phyloP scores from a whole-genome alignment of 352 stramenopile genomes.

The Phytopythium kandeliae region DNA sequence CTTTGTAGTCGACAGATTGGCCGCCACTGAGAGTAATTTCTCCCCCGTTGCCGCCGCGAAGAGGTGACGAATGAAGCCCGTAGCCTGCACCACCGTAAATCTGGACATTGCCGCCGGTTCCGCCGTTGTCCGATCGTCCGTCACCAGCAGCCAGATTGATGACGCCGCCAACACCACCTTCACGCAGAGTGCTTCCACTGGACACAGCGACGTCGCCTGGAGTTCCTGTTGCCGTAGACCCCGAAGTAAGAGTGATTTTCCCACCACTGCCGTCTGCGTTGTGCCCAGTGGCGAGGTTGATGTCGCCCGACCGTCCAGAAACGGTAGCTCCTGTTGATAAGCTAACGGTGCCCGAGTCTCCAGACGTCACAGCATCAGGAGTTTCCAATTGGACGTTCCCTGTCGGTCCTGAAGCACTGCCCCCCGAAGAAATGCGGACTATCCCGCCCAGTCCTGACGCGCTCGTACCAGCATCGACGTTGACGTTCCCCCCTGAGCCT shows the following conservation, averaged over 20 bases:
- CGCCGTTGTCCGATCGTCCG: slow-evolving; percentile 41
- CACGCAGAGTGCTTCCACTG: slow-evolving; percentile 25
- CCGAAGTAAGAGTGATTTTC: slow-evolving; percentile 22
- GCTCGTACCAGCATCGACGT: slow-evolving; percentile 28
- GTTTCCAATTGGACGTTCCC: slow-evolving; percentile 21
- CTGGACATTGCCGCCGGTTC: slow-evolving; percentile 30
- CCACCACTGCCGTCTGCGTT: slow-evolving; percentile 14
- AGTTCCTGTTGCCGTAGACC: slow-evolving; percentile 19
- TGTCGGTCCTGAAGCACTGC: slow-evolving; percentile 23
- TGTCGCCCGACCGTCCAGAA: slow-evolving; percentile 16
- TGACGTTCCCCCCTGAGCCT: slow-evolving; percentile 9
- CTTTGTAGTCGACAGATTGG: slow-evolving; percentile 30
- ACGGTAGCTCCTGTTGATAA: slow-evolving; percentile 22
- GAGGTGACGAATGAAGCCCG: slow-evolving; percentile 23
- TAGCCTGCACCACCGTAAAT: slow-evolving; percentile 32
- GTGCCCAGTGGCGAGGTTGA: slow-evolving; percentile 23
- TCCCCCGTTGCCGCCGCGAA: slow-evolving; percentile 26
- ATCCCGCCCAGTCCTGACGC: slow-evolving; percentile 27
- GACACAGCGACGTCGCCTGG: slow-evolving; percentile 26
- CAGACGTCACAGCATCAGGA: slow-evolving; percentile 9
- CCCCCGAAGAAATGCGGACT: slow-evolving; percentile 29
- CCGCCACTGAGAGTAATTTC: slow-evolving; percentile 25
- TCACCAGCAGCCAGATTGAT: slow-evolving; percentile 34
- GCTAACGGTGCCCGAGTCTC: slow-evolving; percentile 20
- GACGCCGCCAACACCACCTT: slow-evolving; percentile 21